Evolutionary conservation across 148 eudicot genomes (phyloP).

Genomic region (Spergularia marina): DNA sequence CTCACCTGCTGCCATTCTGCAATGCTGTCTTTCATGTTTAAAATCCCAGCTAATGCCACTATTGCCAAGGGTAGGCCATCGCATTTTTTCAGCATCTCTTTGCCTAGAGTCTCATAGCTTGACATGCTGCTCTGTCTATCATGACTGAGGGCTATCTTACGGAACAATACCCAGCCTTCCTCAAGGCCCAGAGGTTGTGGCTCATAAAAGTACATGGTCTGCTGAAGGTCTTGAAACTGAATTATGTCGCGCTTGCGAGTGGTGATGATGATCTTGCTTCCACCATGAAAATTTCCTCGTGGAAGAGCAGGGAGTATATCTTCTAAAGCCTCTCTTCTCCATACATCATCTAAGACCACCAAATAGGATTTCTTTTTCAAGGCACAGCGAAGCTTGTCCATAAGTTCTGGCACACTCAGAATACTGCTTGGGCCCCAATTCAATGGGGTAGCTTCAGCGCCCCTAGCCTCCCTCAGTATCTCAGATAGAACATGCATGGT

Average conservation of each 20-base stretch:
- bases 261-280: slow-evolving; percentile 28
- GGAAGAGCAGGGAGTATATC: slow-evolving; percentile 23
- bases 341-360: slow-evolving; percentile 34
- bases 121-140: background rate
- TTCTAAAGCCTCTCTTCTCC: slow-evolving; percentile 25
- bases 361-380: slow-evolving; percentile 15
- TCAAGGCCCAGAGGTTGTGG: slow-evolving; percentile 16
- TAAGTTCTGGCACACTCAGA: slow-evolving; percentile 11
- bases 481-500: slow-evolving; percentile 15
- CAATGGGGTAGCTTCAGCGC: background rate
- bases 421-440: background rate
- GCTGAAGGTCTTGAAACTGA: background rate
- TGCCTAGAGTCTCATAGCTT: slow-evolving; percentile 17
- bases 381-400: slow-evolving; percentile 3
- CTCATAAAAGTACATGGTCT: slow-evolving; percentile 2
- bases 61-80: slow-evolving; percentile 30
- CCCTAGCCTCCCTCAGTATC: slow-evolving; percentile 19
- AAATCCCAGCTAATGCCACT: slow-evolving; percentile 23
- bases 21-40: slow-evolving; percentile 13
- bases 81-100: slow-evolving; percentile 29
- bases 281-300: background rate
- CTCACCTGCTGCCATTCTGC: slow-evolving; percentile 27
- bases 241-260: slow-evolving; percentile 19
- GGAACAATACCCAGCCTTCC: slow-evolving; percentile 28
- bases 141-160: slow-evolving; percentile 13